Conservation (phyloP, 768 basidiomycete genomes). For the Cystobasidium tubakii region DNA sequence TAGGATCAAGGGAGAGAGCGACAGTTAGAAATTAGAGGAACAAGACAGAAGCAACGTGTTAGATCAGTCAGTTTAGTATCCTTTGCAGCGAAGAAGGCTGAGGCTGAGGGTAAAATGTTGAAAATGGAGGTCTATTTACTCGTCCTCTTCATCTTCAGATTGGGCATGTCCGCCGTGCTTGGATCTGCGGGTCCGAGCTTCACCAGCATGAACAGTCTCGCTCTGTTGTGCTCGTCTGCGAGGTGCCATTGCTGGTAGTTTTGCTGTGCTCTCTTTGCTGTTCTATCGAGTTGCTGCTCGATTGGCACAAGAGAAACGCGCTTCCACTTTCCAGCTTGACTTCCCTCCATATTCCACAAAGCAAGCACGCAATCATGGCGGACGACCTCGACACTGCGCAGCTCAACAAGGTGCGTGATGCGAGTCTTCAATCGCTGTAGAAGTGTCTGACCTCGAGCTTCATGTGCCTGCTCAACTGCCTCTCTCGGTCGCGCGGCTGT, state of each 20-base stretch:
- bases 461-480: neutral
- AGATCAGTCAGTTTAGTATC: neutral
- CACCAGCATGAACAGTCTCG: neutral
- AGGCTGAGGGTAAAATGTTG: neutral
- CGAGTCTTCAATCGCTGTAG: too few species aligned
- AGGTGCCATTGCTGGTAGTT: neutral
- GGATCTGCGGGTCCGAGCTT: neutral
- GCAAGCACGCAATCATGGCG: conserved; percentile 26
- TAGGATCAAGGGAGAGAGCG: neutral
- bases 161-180: neutral
- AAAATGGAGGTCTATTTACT: neutral
- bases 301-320: conserved; percentile 8
- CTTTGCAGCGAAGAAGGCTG: neutral
- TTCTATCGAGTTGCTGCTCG: too few species aligned
- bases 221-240: neutral
- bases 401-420: conserved; percentile 36
- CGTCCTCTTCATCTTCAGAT: neutral
- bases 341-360: neutral
- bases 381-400: conserved; percentile 35
- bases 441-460: conserved; percentile 6
- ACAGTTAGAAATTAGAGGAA: neutral
- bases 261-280: neutral
- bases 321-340: neutral
- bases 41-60: conserved; percentile 4
- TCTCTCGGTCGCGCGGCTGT: neutral